Evolutionary conservation across 768 basidiomycete species (phyloP), one percentile per base, ranked within the genome.

Genomic region (Rhodotorula diobovata): DNA sequence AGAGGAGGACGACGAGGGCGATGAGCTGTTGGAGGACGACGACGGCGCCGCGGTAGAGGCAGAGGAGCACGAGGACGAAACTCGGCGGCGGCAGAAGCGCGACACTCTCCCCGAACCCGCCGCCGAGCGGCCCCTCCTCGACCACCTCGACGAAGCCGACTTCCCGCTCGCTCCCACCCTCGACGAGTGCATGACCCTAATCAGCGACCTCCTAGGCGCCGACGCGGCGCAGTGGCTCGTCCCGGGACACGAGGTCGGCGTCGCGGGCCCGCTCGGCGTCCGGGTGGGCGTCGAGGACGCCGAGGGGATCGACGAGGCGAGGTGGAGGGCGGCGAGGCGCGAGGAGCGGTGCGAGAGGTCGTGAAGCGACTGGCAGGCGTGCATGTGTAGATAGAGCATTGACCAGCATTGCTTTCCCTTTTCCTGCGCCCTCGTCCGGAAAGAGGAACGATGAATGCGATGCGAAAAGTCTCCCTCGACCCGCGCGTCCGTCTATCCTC

Each of bases 201-300:
- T 67, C 28, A 20, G 41, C 10, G 34, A 21, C 3, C 56, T 71
- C 4, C 56, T 71, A 28, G 56, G 64, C 7, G 39, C 21, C 48
- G 48, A 25, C 25, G 48, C 59, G 30, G 50, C 21, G 10, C 25
- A 28, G 11, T 67, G 59, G 65, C 23, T 46, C 20, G 21, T 63
- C 20, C 4, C 23, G 1, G 66, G 70, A 4, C 32, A n/a, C 8
- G 66, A 71, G n/a, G 58, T 71, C 30, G 70, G 70, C 28, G 34
- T 67, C 9, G 28, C 66, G 20, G 70, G 70, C 0, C 56, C 66
- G 43, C 61, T 59, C 10, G 70, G 70, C 6, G n/a, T 37, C 25
- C 43, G 39, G 32, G 32, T 41, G 7, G 65, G 56, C 34, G 28
- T 67, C 4, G 61, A 35, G 23, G 25, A 32, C 39, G 53, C 55